Base-by-base conservation (phyloP, 371 early-diverging fungal genomes). In the Rhizopus sp. region DNA sequence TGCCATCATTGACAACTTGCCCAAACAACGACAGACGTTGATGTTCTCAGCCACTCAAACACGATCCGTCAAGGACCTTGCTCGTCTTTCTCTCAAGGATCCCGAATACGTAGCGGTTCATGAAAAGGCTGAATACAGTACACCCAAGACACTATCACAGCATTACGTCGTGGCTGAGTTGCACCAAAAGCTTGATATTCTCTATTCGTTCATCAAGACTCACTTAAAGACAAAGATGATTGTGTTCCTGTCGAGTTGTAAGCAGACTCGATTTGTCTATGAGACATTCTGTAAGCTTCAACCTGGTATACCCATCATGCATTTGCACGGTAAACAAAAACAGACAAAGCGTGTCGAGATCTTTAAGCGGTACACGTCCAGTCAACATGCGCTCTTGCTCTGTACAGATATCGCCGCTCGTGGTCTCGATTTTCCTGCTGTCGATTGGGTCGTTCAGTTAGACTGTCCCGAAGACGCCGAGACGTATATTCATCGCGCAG, bases 401-500 rank as follows among this genome's bases (percentile, higher is more conserved):
- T 90, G 93, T 57, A 99, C 99, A 0, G 99, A 99, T 72, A 87
- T 99, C 59, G 98, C 97, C 15, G 93, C 97, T 6, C 89, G 96
- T 68, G 99, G 99, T 33, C 79, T 99, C 41, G 99, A 99, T 78
- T 98, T 99, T 71, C 94, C 98, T 8, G 90, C 94, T 8, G 97
- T 99, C 7, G 95, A 98, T 71, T 93, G 97, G 94, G 98, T 99
- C 8, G 77, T 99, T 46, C 99, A 99, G 68, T 73, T 95, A 50
- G 99, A 99, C 75, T 92, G 96, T 60, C 99, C 99, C 33, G 95
- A 97, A 72, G 94, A 94, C 72, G 88, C 88, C 10, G 93, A 89
- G 50, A 97, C 96, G 0, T 99, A 98, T 80, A 91, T 99, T 68
- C 99, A 99, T 66, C 91, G 99, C 54, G 96, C 95, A 7, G 99